Evolutionary conservation across 192 early-diverging fungal species (phyloP), one percentile per base, ranked within the genome.

Genomic region (Podila minutissima): DNA sequence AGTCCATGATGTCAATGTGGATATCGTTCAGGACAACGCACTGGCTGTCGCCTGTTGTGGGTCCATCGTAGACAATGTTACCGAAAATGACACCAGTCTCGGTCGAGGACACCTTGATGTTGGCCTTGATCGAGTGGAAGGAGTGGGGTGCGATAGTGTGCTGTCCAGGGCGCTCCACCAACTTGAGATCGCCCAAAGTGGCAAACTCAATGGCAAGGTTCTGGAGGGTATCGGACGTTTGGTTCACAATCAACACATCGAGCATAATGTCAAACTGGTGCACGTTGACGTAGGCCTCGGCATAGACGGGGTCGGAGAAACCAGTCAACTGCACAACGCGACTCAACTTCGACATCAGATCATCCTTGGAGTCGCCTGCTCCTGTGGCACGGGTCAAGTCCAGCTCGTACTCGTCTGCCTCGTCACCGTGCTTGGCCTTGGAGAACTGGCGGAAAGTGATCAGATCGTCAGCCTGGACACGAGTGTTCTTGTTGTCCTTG

Each of bases 1-100:
- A 99, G 83, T 98, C 98, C 97, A 98, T 97, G 72, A 99, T 99
- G 73, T 99, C 98, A 74, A 99, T 95, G 73, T 98, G 97, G 60
- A 99, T 95, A 73, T 99, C 98, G 72, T 97, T 98, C 64, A 99
- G 86, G 35, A 98, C 94, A 13, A 98, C 96, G 74, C 93, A 97
- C 75, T 96, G 93, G 74, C 90, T 90, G 70, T 98, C 98, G 24
- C 88, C 86, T n/a, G 94, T 92, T 10, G 93, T 93, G 24, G 96
- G 93, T n/a, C 95, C 94, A 85, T 99, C 98, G 71, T 98, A 99
- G 24, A 97, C 96, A 84, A 99, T 97, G 85, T 96, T 99, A 67
- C 97, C 96, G 86, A 98, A 98, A 71, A 99, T 98, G 12, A 98
- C 93, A 48, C 98, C 97, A 10, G 96, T 98, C 82, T 99, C 97